These are phyloP conservation scores for Persicaria maculosa DNA, from an alignment of 148 eudicot genomes.

Conservation along the genomic window DNA sequence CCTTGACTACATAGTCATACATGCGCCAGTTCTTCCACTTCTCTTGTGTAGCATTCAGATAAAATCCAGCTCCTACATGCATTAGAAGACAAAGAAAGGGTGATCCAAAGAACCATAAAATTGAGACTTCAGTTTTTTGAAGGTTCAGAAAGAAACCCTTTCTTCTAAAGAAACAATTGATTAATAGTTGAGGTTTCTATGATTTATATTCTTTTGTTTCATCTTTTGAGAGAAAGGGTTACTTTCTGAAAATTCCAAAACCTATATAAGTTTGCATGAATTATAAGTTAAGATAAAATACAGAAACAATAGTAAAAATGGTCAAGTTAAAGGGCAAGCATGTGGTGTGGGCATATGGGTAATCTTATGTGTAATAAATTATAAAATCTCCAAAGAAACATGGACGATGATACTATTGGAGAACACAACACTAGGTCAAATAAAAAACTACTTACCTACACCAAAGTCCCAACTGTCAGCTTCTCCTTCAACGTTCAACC, in stretches of 20 bases:
- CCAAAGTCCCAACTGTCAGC: constrained; percentile 98
- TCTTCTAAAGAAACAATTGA: neutral
- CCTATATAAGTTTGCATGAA: neutral
- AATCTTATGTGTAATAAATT: neutral
- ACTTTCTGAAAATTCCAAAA: neutral
- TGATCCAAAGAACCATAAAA: neutral
- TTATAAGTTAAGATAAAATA: neutral
- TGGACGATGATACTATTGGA: neutral
- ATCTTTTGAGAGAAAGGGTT: constrained; percentile 1
- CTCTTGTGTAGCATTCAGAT: constrained; percentile 91
- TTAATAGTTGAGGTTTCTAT: neutral
- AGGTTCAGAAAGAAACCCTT: neutral
- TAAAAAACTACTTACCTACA: constrained; percentile 42
- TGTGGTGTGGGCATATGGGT: neutral
- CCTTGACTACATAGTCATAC: constrained; percentile 95
- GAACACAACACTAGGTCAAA: neutral
- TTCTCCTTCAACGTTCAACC: constrained; percentile 92
- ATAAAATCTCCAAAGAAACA: neutral
- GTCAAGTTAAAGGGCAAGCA: neutral
- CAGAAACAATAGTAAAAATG: neutral
- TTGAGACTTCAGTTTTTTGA: neutral
- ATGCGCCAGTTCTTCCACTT: constrained; percentile 99
- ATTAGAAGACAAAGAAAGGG: neutral
- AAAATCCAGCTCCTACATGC: constrained; percentile 86
- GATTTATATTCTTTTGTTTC: neutral